phyloP scores from a whole-genome alignment of 345 rosid species.

The Eucalyptus rudis region DNA sequence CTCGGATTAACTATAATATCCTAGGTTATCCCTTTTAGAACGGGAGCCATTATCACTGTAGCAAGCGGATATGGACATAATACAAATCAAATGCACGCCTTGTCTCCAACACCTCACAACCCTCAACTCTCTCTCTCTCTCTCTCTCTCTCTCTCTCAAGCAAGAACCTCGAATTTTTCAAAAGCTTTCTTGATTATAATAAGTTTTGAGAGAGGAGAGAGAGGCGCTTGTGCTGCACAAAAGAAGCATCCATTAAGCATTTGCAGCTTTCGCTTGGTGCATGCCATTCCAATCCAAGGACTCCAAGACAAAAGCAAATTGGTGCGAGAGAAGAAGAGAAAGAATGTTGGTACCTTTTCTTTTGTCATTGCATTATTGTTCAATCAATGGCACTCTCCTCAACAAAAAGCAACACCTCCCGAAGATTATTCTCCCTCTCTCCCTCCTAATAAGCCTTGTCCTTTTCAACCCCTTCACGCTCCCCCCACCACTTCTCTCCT shows the following conservation, averaged over 20 bases:
- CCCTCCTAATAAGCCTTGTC: conserved; percentile 8
- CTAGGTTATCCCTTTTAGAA: background rate
- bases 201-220: background rate
- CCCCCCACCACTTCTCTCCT: background rate
- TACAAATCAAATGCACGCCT: background rate
- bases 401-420: conserved; percentile 10
- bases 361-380: conserved; percentile 27
- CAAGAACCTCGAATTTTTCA: background rate
- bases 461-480: conserved; percentile 5
- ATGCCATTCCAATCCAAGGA: conserved; percentile 60
- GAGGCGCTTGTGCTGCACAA: background rate
- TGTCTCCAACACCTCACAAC: background rate
- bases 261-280: conserved; percentile 56
- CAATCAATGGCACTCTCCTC: conserved; percentile 8
- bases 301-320: conserved; percentile 29
- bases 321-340: conserved; percentile 6
- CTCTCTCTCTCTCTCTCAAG: background rate
- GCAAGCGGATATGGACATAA: background rate
- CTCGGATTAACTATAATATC: background rate
- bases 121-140: background rate
- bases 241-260: conserved; percentile 36
- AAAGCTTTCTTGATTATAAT: background rate
- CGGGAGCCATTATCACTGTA: background rate
- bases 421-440: conserved; percentile 22
- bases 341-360: conserved; percentile 16